These are phyloP conservation scores for Phytopythium helicoides DNA, from an alignment of 352 stramenopile genomes.

Conservation along the genomic window DNA sequence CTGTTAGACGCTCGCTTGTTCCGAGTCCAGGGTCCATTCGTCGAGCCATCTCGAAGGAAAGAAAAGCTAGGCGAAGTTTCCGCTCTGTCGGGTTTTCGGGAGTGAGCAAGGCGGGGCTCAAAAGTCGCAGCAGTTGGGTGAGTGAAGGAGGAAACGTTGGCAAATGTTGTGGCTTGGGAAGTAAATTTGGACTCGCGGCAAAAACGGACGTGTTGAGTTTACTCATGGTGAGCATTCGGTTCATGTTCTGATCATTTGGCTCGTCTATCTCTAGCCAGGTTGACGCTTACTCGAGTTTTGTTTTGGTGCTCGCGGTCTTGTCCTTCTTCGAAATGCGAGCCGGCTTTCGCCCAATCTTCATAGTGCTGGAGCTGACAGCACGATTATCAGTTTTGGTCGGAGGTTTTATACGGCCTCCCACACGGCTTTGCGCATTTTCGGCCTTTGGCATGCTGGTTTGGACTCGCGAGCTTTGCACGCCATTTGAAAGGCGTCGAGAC, in stretches of 20 bases:
- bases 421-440: too few relatives aligned
- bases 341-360: too few relatives aligned
- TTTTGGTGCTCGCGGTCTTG: too few relatives aligned
- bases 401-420: too few relatives aligned
- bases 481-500: neutral
- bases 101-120: too few relatives aligned
- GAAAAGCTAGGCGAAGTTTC: too few relatives aligned
- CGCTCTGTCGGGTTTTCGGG: too few relatives aligned
- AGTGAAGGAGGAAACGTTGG: neutral
- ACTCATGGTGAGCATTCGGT: neutral
- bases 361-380: too few relatives aligned
- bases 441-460: too few relatives aligned
- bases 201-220: neutral
- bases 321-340: too few relatives aligned
- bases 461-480: neutral
- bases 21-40: conserved; percentile 53
- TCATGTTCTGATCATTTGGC: conserved; percentile 4
- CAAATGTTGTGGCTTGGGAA: neutral
- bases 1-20: conserved; percentile 31
- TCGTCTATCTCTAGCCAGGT: neutral
- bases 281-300: too few relatives aligned
- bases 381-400: too few relatives aligned
- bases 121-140: neutral
- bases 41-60: neutral
- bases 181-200: neutral